phyloP scores from a whole-genome alignment of 1,139 yeast species.

The Meyerozyma guilliermondii region DNA sequence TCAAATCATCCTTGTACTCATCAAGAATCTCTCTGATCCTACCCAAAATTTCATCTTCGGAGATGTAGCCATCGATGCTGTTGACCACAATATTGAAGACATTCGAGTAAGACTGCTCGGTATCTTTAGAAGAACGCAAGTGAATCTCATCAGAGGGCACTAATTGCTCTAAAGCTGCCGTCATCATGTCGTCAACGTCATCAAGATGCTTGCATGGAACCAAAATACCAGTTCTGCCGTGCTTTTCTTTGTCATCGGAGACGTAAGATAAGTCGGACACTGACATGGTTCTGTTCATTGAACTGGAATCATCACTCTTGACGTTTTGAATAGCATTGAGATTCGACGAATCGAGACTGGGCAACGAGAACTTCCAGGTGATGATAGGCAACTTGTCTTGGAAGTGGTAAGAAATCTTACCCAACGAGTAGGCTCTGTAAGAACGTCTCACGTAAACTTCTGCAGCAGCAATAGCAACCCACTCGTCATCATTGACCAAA shows the following conservation, averaged over 20 bases:
- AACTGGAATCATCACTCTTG: slow-evolving; percentile 30
- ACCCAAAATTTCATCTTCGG: slow-evolving; percentile 63
- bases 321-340: slow-evolving; percentile 54
- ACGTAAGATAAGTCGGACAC: slow-evolving; percentile 88
- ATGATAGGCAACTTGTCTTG: slow-evolving; percentile 63
- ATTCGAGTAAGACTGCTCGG: slow-evolving; percentile 35
- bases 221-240: slow-evolving; percentile 78
- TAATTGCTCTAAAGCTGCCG: slow-evolving; percentile 70
- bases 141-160: slow-evolving; percentile 44
- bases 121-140: slow-evolving; percentile 17
- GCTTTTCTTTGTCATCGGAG: slow-evolving; percentile 57
- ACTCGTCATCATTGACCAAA: slow-evolving; percentile 75
- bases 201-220: slow-evolving; percentile 81
- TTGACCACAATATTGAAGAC: slow-evolving; percentile 78
- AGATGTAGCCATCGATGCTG: slow-evolving; percentile 65
- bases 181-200: slow-evolving; percentile 79
- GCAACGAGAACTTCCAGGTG: slow-evolving; percentile 89
- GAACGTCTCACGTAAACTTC: slow-evolving; percentile 96
- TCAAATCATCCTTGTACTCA: slow-evolving; percentile 66
- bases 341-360: slow-evolving; percentile 64
- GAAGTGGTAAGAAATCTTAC: slow-evolving; percentile 62
- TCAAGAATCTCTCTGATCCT: slow-evolving; percentile 63
- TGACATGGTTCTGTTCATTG: slow-evolving; percentile 81
- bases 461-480: slow-evolving; percentile 93
- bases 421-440: slow-evolving; percentile 90